These are phyloP conservation scores for Mycena maculata DNA, from an alignment of 768 basidiomycete species.

Conservation along the genomic window DNA sequence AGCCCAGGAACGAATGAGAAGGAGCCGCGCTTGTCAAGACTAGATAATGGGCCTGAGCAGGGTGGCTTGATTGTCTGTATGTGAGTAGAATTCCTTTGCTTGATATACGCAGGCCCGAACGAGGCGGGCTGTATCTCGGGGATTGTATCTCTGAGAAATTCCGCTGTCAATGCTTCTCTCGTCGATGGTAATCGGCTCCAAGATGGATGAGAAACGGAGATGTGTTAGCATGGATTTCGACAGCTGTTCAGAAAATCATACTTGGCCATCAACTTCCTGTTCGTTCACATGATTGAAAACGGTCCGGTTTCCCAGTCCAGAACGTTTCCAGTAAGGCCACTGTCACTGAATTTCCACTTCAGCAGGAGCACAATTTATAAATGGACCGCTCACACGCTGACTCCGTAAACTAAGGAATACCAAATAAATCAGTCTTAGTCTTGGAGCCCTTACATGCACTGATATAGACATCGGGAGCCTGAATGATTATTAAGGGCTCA, in stretches of 20 bases:
- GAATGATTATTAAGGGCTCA: neutral
- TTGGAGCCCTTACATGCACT: too few relatives aligned
- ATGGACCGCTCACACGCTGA: neutral
- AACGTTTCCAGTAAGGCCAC: slow-evolving; percentile 35
- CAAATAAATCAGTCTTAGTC: neutral
- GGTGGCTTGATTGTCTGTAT: neutral
- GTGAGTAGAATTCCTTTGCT: neutral
- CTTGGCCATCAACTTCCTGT: slow-evolving; percentile 7
- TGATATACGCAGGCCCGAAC: slow-evolving; percentile 18
- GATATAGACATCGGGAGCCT: slow-evolving; percentile 11
- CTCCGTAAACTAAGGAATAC: neutral
- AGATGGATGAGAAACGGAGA: slow-evolving; percentile 1
- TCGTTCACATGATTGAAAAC: neutral
- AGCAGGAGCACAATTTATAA: neutral
- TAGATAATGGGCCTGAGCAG: neutral
- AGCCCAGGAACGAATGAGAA: slow-evolving; percentile 17
- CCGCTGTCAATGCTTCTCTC: neutral
- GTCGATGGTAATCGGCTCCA: neutral
- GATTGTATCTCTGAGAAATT: neutral
- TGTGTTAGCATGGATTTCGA: neutral
- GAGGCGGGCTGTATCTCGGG: neutral
- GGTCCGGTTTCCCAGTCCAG: slow-evolving; percentile 31
- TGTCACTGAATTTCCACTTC: slow-evolving; percentile 28
- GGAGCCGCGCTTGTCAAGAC: slow-evolving; percentile 2
- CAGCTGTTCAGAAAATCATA: neutral